Evolutionary conservation across 352 stramenopile genomes (phyloP).

Genomic region (Phytophthora kernoviae): DNA sequence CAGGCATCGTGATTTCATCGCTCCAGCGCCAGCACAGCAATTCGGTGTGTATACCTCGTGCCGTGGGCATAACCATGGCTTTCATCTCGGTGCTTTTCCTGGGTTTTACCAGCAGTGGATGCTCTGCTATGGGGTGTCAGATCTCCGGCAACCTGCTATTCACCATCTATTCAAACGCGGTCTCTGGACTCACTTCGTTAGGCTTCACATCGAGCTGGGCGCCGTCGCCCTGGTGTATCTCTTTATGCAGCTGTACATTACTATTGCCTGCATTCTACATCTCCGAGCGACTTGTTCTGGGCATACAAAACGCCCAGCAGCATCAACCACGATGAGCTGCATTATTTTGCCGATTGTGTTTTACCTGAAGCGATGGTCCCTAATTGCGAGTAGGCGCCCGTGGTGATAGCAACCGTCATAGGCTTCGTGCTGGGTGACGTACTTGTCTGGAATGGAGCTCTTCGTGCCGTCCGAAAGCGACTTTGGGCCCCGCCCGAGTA

Average conservation of each 20-base stretch:
- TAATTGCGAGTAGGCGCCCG: no score
- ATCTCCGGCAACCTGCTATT: constrained; percentile 60
- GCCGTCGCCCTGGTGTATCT: constrained; percentile 27
- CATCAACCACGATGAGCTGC: no score
- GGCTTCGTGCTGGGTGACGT: no score
- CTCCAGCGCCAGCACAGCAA: constrained; percentile 48
- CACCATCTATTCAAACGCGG: constrained; percentile 36
- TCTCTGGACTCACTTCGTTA: constrained; percentile 19
- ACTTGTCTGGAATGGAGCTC: no score
- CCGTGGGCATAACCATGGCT: constrained; percentile 41
- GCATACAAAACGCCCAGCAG: no score
- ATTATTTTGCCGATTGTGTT: no score
- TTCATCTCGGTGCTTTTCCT: constrained; percentile 49
- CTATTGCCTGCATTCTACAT: no score
- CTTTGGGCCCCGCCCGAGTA: no score
- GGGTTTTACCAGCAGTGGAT: constrained; percentile 33
- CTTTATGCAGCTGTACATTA: constrained; percentile 25
- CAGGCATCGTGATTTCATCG: constrained; percentile 34
- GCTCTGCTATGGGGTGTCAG: constrained; percentile 50
- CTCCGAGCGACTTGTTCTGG: no score
- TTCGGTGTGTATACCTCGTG: constrained; percentile 46
- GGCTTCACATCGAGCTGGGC: constrained; percentile 33
- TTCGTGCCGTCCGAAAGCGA: no score
- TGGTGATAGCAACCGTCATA: no score
- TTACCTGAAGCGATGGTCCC: no score